Conservation (phyloP, 1,284 basidiomycete species). For the Austropuccinia psidii region DNA sequence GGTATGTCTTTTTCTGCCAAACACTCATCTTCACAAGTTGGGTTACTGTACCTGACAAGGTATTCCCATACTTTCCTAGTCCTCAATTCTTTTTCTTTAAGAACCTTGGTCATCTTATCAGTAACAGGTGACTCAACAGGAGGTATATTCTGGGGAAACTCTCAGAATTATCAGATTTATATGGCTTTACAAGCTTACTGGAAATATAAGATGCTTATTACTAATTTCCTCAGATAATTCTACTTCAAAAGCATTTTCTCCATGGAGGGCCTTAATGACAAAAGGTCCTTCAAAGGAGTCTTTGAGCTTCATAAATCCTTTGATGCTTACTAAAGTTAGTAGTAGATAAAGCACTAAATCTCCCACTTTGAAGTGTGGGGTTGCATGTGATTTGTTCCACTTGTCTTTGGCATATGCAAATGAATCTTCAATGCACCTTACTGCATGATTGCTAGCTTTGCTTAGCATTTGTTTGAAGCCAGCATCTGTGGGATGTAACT, state of each 20-base stretch:
- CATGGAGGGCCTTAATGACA: not conserved
- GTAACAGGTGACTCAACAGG: too few relatives aligned
- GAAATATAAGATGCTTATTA: not conserved
- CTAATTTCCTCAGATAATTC: not conserved
- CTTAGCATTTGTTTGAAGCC: not conserved
- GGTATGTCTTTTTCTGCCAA: too few relatives aligned
- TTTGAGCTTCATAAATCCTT: not conserved
- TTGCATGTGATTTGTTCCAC: not conserved
- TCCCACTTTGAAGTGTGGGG: not conserved
- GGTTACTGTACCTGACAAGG: too few relatives aligned
- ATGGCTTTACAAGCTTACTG: not conserved
- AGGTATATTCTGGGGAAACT: too few relatives aligned
- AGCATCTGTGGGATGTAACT: not conserved
- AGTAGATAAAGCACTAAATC: not conserved
- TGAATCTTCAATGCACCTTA: not conserved
- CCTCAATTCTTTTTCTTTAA: too few relatives aligned
- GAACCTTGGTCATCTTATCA: too few relatives aligned
- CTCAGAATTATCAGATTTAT: too few relatives aligned
- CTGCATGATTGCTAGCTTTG: not conserved
- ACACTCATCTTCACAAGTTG: too few relatives aligned
- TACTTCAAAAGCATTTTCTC: not conserved
- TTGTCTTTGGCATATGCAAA: not conserved
- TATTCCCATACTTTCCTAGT: too few relatives aligned
- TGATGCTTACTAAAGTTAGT: not conserved
- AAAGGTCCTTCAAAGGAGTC: conserved; percentile 18